A percentile compares a stretch with the other conserved stretches of the same genome.
These are phyloP conservation scores for Vicia faba DNA, from an alignment of 306 rosid species.

Conservation along the genomic window DNA sequence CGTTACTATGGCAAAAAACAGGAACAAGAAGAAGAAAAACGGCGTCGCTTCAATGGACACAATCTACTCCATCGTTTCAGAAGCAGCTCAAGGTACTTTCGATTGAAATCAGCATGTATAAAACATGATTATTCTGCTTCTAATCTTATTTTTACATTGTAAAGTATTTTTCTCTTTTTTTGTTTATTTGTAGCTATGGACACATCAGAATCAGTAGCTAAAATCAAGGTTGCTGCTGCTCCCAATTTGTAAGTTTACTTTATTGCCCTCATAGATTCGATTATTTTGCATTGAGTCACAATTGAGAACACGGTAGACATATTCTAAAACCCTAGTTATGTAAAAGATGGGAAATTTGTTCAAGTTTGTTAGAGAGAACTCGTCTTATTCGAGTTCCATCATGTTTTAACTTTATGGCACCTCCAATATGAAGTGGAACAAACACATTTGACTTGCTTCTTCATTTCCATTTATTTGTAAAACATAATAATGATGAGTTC, in stretches of 20 bases:
- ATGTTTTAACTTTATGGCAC: not conserved
- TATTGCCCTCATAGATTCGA: not conserved
- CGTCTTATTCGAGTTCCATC: not conserved
- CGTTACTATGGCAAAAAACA: constrained; percentile 64
- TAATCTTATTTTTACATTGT: not conserved
- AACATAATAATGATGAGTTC: constrained; percentile 18
- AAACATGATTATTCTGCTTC: not conserved
- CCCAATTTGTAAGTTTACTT: constrained; percentile 49
- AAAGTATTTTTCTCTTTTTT: not conserved
- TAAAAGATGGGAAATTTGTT: no score
- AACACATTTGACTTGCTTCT: no score
- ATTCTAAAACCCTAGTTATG: not conserved
- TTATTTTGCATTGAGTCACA: not conserved
- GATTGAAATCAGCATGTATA: no score
- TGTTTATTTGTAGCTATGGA: constrained; percentile 64
- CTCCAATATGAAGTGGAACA: no score
- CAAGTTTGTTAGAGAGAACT: not conserved
- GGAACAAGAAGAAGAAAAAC: constrained; percentile 64
- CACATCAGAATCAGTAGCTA: constrained; percentile 57
- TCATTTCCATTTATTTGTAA: constrained; percentile 23
- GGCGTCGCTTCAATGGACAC: constrained; percentile 56
- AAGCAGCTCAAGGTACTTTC: constrained; percentile 58
- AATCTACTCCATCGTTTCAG: constrained; percentile 38
- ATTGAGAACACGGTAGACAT: not conserved
- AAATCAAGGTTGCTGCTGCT: constrained; percentile 43